Evolutionary conservation across 2,329 filamentous ascomycete genomes (phyloP).

Genomic region (Venturia aucupariae): DNA sequence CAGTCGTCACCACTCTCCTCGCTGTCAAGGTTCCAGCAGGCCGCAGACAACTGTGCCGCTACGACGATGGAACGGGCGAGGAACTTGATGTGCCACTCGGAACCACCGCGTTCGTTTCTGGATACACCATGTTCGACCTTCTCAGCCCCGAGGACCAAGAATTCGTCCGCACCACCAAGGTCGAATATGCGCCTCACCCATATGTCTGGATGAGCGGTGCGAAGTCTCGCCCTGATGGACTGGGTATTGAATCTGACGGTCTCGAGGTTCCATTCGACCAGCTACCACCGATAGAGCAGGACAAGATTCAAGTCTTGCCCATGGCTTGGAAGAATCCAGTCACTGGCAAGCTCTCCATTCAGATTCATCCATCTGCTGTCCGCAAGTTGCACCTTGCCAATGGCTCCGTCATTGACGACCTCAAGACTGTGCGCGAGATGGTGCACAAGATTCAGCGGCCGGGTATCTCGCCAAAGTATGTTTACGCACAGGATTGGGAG

Average conservation of each 20-base stretch:
- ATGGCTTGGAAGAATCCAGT: slow-evolving; percentile 72
- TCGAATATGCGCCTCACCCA: slow-evolving; percentile 70
- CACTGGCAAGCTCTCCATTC: slow-evolving; percentile 58
- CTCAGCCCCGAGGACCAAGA: slow-evolving; percentile 57
- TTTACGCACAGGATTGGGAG: slow-evolving; percentile 70
- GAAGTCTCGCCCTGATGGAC: slow-evolving; percentile 56
- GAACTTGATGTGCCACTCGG: slow-evolving; percentile 60
- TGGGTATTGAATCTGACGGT: slow-evolving; percentile 60
- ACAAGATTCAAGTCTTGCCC: slow-evolving; percentile 62
- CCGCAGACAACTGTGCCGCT: slow-evolving; percentile 56
- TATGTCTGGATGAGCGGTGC: slow-evolving; percentile 74
- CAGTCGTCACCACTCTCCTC: slow-evolving; percentile 61
- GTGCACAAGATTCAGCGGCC: slow-evolving; percentile 64
- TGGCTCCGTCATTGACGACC: slow-evolving; percentile 59
- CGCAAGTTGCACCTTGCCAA: slow-evolving; percentile 58
- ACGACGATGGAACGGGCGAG: slow-evolving; percentile 62
- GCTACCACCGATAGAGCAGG: slow-evolving; percentile 55
- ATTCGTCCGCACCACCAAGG: slow-evolving; percentile 55
- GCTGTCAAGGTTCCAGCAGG: slow-evolving; percentile 64
- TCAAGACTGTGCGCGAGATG: slow-evolving; percentile 56
- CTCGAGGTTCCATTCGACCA: slow-evolving; percentile 51
- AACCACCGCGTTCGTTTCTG: slow-evolving; percentile 66
- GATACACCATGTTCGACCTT: slow-evolving; percentile 60
- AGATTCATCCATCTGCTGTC: slow-evolving; percentile 65
- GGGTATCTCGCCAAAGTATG: slow-evolving; percentile 56